Conservation (phyloP, 345 rosid genomes). For the Hypericum androsaemum region DNA sequence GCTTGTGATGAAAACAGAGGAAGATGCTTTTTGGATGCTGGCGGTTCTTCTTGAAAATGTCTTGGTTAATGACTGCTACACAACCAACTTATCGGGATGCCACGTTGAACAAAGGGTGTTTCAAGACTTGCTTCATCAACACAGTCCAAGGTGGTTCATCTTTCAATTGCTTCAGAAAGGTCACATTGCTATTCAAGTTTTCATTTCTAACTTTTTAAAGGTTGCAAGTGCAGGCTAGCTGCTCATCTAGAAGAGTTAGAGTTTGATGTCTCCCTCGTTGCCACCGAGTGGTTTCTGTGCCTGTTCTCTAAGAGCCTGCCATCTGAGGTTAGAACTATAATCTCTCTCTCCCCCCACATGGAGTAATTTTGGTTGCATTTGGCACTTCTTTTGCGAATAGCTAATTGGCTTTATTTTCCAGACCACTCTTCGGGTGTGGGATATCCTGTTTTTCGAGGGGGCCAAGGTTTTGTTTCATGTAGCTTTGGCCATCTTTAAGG, state of each 20-base stretch:
- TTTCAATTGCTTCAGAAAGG: neutral
- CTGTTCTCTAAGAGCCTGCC: constrained; percentile 99
- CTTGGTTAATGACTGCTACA: constrained; percentile 89
- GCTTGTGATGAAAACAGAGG: constrained; percentile 99
- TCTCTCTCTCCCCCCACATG: neutral
- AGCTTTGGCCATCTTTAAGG: constrained; percentile 98
- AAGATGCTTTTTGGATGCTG: constrained; percentile 99
- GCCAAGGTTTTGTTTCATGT: constrained; percentile 94
- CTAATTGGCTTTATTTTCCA: constrained; percentile 17
- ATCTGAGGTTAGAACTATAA: constrained; percentile 63
- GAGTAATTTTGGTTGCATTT: neutral
- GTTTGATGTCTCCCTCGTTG: constrained; percentile 95
- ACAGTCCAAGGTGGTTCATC: constrained; percentile 63
- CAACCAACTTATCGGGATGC: constrained; percentile 88
- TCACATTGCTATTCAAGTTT: constrained; percentile 1
- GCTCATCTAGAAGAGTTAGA: constrained; percentile 79
- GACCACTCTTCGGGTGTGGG: constrained; percentile 98
- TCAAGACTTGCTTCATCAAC: constrained; percentile 75
- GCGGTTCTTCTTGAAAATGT: constrained; percentile 94
- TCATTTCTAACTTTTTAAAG: neutral
- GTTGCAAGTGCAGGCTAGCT: constrained; percentile 56
- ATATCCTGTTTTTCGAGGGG: constrained; percentile 94
- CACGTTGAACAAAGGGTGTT: constrained; percentile 98
- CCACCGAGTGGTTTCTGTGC: constrained; percentile 99
- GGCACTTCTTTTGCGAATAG: neutral